Evolutionary conservation across 495 filamentous ascomycete species (phyloP).

Genomic region (Tirmania nivea): DNA sequence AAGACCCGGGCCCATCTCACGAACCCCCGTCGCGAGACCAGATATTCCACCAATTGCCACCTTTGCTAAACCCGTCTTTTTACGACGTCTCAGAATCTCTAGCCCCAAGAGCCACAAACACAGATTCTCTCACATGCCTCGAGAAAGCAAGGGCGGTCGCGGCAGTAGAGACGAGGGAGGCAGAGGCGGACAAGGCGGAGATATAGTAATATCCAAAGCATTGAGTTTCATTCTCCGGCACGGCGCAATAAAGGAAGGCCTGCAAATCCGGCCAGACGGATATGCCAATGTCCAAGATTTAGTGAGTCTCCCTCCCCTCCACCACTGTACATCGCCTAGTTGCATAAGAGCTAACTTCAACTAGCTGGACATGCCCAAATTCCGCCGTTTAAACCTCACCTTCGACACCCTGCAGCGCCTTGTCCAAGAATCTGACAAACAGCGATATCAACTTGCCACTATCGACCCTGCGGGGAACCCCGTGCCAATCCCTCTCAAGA

Average conservation of each 20-base stretch:
- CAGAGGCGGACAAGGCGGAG: slow-evolving; percentile 19
- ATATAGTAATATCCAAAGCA: slow-evolving; percentile 53
- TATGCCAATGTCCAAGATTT: slow-evolving; percentile 59
- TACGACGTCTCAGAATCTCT: too few species aligned
- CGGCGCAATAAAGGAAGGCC: slow-evolving; percentile 54
- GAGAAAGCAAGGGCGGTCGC: background rate
- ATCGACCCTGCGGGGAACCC: slow-evolving; percentile 13
- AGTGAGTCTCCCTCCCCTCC: slow-evolving; percentile 30
- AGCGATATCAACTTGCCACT: slow-evolving; percentile 56
- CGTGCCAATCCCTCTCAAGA: background rate
- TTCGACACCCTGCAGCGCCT: slow-evolving; percentile 50
- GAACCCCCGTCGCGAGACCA: too few species aligned
- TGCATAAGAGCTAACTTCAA: background rate
- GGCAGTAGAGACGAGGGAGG: slow-evolving; percentile 20
- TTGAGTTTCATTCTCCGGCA: slow-evolving; percentile 63
- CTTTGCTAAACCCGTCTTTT: too few species aligned
- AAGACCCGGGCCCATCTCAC: too few species aligned
- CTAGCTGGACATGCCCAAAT: slow-evolving; percentile 30
- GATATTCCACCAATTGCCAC: too few species aligned
- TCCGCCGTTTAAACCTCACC: slow-evolving; percentile 45
- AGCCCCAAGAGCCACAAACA: too few species aligned
- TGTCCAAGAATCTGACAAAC: slow-evolving; percentile 63
- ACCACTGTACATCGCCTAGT: background rate
- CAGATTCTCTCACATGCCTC: background rate
- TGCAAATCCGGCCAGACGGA: slow-evolving; percentile 54